A percentile compares a stretch with the other conserved stretches of the same genome.
These are phyloP conservation scores for Flaveria linearis DNA, from an alignment of 129 eudicot species.

Conservation along the genomic window DNA sequence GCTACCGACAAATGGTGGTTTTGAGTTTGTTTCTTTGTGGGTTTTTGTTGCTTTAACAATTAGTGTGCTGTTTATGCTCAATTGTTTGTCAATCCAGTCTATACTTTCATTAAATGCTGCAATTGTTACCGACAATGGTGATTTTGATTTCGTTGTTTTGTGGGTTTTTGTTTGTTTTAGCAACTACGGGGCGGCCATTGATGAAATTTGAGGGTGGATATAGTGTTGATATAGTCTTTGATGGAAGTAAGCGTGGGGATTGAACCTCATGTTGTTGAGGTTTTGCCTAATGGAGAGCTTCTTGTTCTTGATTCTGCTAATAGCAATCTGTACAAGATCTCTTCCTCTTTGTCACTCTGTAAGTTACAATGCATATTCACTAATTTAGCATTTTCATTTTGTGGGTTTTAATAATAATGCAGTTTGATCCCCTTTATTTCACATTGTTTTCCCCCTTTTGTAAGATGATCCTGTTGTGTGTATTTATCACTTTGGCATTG, in stretches of 20 bases:
- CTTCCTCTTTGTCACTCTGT: constrained; percentile 89
- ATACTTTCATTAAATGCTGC: neutral
- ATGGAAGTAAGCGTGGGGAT: constrained; percentile 99
- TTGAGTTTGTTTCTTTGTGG: too few relatives aligned
- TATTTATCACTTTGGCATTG: neutral
- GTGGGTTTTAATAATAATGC: neutral
- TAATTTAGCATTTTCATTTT: neutral
- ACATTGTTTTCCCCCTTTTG: too few relatives aligned
- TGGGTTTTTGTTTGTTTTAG: constrained; percentile 41
- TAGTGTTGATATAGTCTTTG: constrained; percentile 92
- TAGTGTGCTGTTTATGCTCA: too few relatives aligned
- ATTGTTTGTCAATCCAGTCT: too few relatives aligned
- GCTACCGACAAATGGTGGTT: too few relatives aligned
- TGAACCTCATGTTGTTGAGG: constrained; percentile 79
- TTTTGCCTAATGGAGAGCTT: constrained; percentile 87
- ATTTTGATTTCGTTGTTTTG: neutral
- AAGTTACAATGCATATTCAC: constrained; percentile 30
- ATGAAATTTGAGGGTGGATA: constrained; percentile 97
- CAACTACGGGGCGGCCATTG: constrained; percentile 81
- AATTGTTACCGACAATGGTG: neutral
- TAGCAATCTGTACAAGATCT: constrained; percentile 93
- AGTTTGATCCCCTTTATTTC: too few relatives aligned
- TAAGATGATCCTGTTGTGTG: neutral
- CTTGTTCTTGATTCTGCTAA: constrained; percentile 86
- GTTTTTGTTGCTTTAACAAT: too few relatives aligned